Evolutionary conservation across 805 yeast species (phyloP), one percentile per base, ranked within the genome.

Genomic region (Starmerella asiatica): DNA sequence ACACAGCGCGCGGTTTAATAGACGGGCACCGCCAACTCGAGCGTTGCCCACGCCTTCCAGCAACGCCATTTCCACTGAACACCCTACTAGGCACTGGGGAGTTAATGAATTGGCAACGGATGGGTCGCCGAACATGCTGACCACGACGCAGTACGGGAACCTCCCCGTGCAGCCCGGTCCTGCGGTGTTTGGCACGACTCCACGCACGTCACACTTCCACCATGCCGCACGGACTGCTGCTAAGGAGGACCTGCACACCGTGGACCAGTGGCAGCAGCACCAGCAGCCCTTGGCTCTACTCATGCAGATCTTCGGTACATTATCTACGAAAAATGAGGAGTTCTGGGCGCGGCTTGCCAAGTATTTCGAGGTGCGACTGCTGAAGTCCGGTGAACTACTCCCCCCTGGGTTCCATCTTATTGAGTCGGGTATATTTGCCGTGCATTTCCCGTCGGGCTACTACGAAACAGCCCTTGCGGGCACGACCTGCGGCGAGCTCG

Each of bases 331-430:
- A 30, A 65, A 60, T 29, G 71, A 66, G 18, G 59, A 60, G 5
- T 75, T 81, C 53, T 86, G 94, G 94, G 52, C 64, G 6, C 60
- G 62, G 24, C 51, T 83, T n/a, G 63, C 73, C 1, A 72, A 73
- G 3, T 77, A 63, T 48, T 73, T 85, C 48, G 39, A 24, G 17
- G 21, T 29, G 19, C 14, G 26, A 14, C 32, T 5, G 6, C 28
- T 46, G 3, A 17, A 4, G 2, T 9, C 27, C 2, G 44, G 49
- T n/a, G 42, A 46, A 9, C 12, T 24, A 14, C 37, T 42, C 11
- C 42, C 38, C 1, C 5, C 36, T 3, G 51, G 50, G 17, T 32
- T 46, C 21, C 45, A 48, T 16, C 29, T 47, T 17, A 40, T 47
- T 14, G 51, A 75, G 48, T 53, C 69, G 39, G 74, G 84, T 36